These are phyloP conservation scores for Ulota crispa DNA, from an alignment of 225 moss, liverwort and hornwort genomes.

Conservation along the genomic window DNA sequence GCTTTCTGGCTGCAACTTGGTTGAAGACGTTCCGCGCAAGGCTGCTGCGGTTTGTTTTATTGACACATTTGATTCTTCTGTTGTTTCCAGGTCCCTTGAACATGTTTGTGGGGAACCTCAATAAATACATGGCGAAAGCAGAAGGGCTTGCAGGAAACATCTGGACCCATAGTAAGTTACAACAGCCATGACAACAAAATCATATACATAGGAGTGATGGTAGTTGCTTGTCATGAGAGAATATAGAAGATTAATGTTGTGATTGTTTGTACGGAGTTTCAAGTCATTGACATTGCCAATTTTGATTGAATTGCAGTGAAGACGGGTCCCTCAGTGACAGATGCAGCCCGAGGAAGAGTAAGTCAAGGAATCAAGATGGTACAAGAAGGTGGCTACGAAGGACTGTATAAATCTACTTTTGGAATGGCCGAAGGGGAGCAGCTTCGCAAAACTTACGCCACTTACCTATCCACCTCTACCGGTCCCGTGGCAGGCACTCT, in stretches of 20 bases:
- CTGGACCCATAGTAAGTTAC: slow-evolving; percentile 72
- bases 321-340: slow-evolving; percentile 62
- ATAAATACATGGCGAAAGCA: slow-evolving; percentile 54
- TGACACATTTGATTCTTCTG: background rate
- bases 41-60: background rate
- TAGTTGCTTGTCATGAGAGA: background rate
- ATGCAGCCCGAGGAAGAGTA: slow-evolving; percentile 72
- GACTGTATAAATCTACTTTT: slow-evolving; percentile 65
- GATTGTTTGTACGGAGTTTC: background rate
- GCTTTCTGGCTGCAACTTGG: background rate
- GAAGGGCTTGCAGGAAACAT: slow-evolving; percentile 61
- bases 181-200: background rate
- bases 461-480: slow-evolving; percentile 81
- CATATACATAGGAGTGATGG: background rate
- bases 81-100: slow-evolving; percentile 63
- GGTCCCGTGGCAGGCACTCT: slow-evolving; percentile 92
- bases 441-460: slow-evolving; percentile 86
- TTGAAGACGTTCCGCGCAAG: background rate
- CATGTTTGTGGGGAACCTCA: slow-evolving; percentile 53
- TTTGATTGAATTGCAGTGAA: slow-evolving; percentile 58
- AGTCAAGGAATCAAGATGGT: slow-evolving; percentile 71
- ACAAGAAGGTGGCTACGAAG: slow-evolving; percentile 78
- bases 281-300: background rate
- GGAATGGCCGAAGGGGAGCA: slow-evolving; percentile 60
- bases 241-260: background rate